Percentiles rank a stretch among this genome's conserved stretches.
Conservation (phyloP, 2,329 filamentous ascomycete genomes). For the Fusarium drepaniforme region DNA sequence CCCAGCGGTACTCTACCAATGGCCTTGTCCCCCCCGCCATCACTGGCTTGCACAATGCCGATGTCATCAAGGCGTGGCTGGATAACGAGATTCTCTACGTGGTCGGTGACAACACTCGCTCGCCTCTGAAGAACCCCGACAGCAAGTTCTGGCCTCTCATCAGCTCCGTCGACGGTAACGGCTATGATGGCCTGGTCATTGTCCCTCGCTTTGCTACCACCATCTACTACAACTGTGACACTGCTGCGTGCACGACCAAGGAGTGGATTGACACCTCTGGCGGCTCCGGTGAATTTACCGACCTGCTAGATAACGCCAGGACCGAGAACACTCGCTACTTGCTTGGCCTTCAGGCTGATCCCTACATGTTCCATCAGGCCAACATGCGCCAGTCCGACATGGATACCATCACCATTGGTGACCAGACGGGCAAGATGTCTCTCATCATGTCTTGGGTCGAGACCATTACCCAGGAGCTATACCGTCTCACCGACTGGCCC, state of each 20-base stretch:
- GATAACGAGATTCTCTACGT: constrained; percentile 26
- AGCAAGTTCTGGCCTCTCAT: constrained; percentile 30
- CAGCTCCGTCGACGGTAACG: constrained; percentile 27
- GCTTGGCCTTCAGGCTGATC: constrained; percentile 23
- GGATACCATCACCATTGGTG: constrained; percentile 21
- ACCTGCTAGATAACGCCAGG: constrained; percentile 20
- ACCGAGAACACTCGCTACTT: constrained; percentile 25
- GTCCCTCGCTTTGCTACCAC: constrained; percentile 31
- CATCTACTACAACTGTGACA: constrained; percentile 36
- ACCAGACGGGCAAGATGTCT: constrained; percentile 28
- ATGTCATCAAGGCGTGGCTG: constrained; percentile 30
- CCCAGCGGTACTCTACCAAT: constrained; percentile 18
- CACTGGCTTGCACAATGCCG: constrained; percentile 31
- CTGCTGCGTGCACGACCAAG: constrained; percentile 23
- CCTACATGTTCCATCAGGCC: constrained; percentile 39
- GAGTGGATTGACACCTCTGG: constrained; percentile 34
- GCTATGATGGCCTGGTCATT: constrained; percentile 25
- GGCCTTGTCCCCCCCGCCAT: constrained; percentile 32
- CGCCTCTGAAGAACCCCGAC: constrained; percentile 4
- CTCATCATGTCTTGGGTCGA: constrained; percentile 33
- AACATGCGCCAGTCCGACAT: constrained; percentile 28
- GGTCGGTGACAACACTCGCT: constrained; percentile 32
- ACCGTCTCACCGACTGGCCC: constrained; percentile 32
- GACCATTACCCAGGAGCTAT: constrained; percentile 30
- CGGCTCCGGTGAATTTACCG: constrained; percentile 18